Evolutionary conservation across 1,284 basidiomycete species (phyloP).

Genomic region (Ustilago bromivora): DNA sequence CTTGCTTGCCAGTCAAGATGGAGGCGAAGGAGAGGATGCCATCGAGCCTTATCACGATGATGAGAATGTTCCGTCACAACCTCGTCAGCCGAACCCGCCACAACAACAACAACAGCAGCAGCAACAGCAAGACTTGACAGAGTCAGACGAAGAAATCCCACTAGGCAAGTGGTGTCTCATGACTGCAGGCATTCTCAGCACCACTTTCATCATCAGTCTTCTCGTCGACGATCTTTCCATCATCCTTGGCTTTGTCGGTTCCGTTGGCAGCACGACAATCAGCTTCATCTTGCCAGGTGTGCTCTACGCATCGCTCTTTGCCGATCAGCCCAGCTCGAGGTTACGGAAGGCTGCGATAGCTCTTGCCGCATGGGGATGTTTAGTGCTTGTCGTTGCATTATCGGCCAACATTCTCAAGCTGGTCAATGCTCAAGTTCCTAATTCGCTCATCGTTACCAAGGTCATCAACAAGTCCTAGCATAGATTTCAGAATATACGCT

Average conservation of each 20-base stretch:
- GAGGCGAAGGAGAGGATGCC: conserved; percentile 13
- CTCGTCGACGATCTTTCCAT: conserved; percentile 67
- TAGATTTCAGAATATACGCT: not conserved
- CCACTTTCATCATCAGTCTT: conserved; percentile 60
- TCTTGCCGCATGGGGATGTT: conserved; percentile 48
- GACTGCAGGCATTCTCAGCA: conserved; percentile 58
- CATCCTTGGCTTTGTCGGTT: conserved; percentile 85
- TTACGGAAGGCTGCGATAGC: conserved; percentile 40
- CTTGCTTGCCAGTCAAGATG: not conserved
- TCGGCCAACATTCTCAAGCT: conserved; percentile 61
- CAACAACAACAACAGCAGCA: conserved; percentile 5
- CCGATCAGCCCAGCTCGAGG: conserved; percentile 35
- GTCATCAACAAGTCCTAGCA: conserved; percentile 12
- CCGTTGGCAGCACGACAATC: conserved; percentile 94
- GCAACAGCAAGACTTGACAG: not conserved
- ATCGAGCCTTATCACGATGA: conserved; percentile 56
- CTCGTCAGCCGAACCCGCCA: not conserved
- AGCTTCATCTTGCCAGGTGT: conserved; percentile 92
- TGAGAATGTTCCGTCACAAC: conserved; percentile 17
- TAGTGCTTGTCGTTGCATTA: conserved; percentile 57
- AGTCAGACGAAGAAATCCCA: conserved; percentile 36
- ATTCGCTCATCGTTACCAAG: conserved; percentile 29
- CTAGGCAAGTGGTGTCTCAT: conserved; percentile 55
- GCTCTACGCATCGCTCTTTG: conserved; percentile 51
- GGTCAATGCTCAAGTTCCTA: conserved; percentile 43